Conservation (phyloP, 1,139 yeast species). For the Candida buenavistaensis region DNA sequence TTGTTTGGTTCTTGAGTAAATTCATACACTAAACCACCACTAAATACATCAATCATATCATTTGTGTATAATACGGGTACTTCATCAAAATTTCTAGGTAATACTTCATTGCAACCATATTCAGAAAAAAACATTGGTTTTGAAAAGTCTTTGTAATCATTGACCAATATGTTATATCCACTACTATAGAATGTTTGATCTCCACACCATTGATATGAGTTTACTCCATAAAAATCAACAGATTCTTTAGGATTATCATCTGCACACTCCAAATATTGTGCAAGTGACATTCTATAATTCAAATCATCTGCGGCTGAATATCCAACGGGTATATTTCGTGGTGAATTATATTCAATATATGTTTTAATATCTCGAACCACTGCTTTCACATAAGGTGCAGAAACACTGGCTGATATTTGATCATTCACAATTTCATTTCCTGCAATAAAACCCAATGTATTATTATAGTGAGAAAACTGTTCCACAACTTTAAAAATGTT, state of each 20-base stretch:
- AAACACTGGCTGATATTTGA: slow-evolving; percentile 63
- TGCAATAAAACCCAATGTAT: slow-evolving; percentile 89
- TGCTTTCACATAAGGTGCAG: slow-evolving; percentile 76
- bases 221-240: slow-evolving; percentile 93
- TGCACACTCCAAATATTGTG: slow-evolving; percentile 79
- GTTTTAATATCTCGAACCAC: slow-evolving; percentile 77
- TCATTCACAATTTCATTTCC: slow-evolving; percentile 94
- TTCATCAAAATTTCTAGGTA: slow-evolving; percentile 82
- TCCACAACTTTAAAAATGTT: slow-evolving; percentile 81
- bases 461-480: slow-evolving; percentile 80
- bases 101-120: slow-evolving; percentile 86
- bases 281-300: slow-evolving; percentile 68
- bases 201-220: slow-evolving; percentile 98
- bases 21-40: slow-evolving; percentile 94
- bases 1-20: slow-evolving; percentile 85
- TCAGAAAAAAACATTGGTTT: slow-evolving; percentile 89
- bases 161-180: slow-evolving; percentile 76
- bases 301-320: slow-evolving; percentile 94
- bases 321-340: slow-evolving; percentile 82
- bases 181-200: slow-evolving; percentile 76
- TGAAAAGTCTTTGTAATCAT: slow-evolving; percentile 65
- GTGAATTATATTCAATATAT: slow-evolving; percentile 58
- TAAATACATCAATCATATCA: slow-evolving; percentile 77
- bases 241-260: slow-evolving; percentile 56
- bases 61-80: slow-evolving; percentile 66